These are phyloP conservation scores for Pythium myriotylum DNA, from an alignment of 352 stramenopile genomes.

Conservation along the genomic window DNA sequence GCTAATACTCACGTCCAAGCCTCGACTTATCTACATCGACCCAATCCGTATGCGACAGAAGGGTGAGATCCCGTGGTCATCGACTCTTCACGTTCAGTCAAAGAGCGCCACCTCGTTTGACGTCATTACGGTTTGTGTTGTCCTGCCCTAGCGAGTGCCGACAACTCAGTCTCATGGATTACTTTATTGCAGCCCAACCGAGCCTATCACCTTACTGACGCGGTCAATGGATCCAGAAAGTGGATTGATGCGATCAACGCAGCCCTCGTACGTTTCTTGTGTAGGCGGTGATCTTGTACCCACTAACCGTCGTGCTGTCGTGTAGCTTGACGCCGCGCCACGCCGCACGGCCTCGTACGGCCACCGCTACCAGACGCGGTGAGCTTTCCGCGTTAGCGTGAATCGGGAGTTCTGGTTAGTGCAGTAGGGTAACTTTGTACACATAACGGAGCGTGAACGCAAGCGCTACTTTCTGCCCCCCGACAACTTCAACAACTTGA, in stretches of 20 bases:
- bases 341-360: conserved; percentile 14
- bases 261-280: conserved; percentile 38
- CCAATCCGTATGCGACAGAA: conserved; percentile 91
- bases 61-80: conserved; percentile 87
- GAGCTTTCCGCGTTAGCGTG: background rate
- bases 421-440: conserved; percentile 24
- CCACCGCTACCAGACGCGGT: conserved; percentile 20
- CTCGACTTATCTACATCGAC: conserved; percentile 90
- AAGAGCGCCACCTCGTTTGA: conserved; percentile 89
- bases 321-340: conserved; percentile 19
- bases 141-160: background rate
- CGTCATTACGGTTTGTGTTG: conserved; percentile 70
- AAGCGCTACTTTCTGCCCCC: background rate
- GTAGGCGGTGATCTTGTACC: background rate
- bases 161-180: background rate
- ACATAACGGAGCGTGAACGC: conserved; percentile 17
- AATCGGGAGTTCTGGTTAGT: background rate
- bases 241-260: conserved; percentile 90
- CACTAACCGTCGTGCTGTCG: background rate
- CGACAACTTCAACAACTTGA: too few relatives aligned
- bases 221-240: conserved; percentile 89
- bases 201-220: conserved; percentile 87
- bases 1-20: conserved; percentile 86
- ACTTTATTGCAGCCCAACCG: conserved; percentile 62
- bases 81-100: conserved; percentile 83